Conservation (phyloP, 2,329 filamentous ascomycete genomes). For the Aspergillus uvarum region DNA sequence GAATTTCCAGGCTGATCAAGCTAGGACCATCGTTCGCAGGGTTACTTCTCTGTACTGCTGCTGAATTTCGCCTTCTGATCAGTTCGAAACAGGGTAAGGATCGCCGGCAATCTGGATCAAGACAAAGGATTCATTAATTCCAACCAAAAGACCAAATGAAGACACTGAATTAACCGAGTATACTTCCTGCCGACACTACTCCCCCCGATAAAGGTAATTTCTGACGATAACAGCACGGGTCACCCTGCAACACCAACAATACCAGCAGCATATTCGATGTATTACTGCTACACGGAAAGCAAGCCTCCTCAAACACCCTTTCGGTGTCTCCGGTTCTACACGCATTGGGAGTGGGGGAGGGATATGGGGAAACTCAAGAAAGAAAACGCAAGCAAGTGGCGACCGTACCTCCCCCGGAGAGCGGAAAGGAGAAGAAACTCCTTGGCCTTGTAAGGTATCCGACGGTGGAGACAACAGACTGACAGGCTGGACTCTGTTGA, state of each 20-base stretch:
- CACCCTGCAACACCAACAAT: background rate
- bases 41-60: too few species aligned
- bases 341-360: background rate
- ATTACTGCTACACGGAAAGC: background rate
- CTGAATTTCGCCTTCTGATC: too few species aligned
- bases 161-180: background rate
- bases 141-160: background rate
- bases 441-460: background rate
- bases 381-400: background rate
- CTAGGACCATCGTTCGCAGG: too few species aligned
- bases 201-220: background rate
- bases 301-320: background rate
- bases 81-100: too few species aligned
- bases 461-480: background rate
- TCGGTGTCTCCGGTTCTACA: background rate
- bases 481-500: background rate
- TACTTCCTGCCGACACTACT: background rate
- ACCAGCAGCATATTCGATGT: background rate
- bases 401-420: background rate
- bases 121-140: too few species aligned
- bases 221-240: background rate
- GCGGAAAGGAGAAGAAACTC: background rate
- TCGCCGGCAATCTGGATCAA: too few species aligned
- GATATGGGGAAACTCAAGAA: background rate
- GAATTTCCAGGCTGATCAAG: too few species aligned